Conservation (phyloP, 2,329 filamentous ascomycete genomes). For the Microdochium trichocladiopsis region DNA sequence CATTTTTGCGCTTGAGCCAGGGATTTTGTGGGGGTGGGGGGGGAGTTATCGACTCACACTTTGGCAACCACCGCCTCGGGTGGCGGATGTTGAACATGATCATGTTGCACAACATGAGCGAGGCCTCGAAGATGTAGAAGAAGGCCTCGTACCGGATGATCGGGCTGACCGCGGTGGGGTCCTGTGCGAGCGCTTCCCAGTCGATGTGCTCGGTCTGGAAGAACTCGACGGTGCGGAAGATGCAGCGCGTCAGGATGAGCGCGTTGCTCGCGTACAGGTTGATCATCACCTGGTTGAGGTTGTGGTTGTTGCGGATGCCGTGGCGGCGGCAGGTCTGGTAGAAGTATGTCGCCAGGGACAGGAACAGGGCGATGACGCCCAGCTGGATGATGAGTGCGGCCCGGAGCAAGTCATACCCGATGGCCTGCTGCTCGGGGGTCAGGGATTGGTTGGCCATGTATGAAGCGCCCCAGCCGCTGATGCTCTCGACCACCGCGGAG, state of each 20-base stretch:
- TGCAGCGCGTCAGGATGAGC: slow-evolving; percentile 44
- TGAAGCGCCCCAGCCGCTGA: slow-evolving; percentile 41
- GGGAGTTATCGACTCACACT: slow-evolving; percentile 14
- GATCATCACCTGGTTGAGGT: slow-evolving; percentile 27
- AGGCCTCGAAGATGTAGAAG: slow-evolving; percentile 51
- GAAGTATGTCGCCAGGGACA: slow-evolving; percentile 39
- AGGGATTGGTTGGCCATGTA: slow-evolving; percentile 38
- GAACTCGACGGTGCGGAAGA: slow-evolving; percentile 54
- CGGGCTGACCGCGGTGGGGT: slow-evolving; percentile 28
- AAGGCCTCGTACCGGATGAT: slow-evolving; percentile 51
- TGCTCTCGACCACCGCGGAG: slow-evolving; percentile 37
- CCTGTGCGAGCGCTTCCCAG: slow-evolving; percentile 27
- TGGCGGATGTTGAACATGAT: slow-evolving; percentile 42
- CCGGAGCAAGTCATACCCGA: slow-evolving; percentile 40
- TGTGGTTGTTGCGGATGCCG: slow-evolving; percentile 20
- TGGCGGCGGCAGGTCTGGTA: slow-evolving; percentile 34
- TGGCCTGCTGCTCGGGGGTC: slow-evolving; percentile 24
- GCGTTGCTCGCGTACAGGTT: slow-evolving; percentile 43
- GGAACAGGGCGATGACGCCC: slow-evolving; percentile 40
- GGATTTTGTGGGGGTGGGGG: not conserved
- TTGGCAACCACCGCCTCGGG: slow-evolving; percentile 42
- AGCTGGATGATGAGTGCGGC: slow-evolving; percentile 47
- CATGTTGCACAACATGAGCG: slow-evolving; percentile 43
- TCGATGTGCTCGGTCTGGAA: slow-evolving; percentile 38
- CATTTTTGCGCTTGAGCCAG: not conserved